Evolutionary conservation across 441 rosid species (phyloP).

Genomic region (Daphne laureola): DNA sequence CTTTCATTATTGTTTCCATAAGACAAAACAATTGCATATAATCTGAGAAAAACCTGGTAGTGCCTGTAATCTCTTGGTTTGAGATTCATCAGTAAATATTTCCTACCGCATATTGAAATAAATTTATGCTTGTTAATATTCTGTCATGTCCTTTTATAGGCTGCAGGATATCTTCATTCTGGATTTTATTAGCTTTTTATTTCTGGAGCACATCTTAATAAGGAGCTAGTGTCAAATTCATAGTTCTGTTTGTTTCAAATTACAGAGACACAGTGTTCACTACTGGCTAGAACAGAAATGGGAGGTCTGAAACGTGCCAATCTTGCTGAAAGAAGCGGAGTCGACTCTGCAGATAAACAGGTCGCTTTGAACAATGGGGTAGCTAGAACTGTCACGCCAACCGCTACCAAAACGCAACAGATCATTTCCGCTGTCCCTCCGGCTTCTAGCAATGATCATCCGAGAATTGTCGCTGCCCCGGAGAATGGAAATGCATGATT

Average conservation of each 20-base stretch:
- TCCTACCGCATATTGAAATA: no score
- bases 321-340: conserved; percentile 29
- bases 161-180: no score
- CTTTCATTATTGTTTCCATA: no score
- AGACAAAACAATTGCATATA: no score
- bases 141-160: no score
- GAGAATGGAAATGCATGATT: conserved; percentile 44
- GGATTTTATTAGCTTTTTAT: no score
- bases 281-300: conserved; percentile 52
- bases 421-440: conserved; percentile 18
- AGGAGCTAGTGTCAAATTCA: conserved; percentile 4
- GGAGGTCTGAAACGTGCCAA: conserved; percentile 36
- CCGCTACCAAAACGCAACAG: conserved; percentile 25
- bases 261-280: conserved; percentile 59
- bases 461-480: conserved; percentile 26
- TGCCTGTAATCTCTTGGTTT: no score
- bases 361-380: conserved; percentile 36
- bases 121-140: no score
- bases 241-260: conserved; percentile 11
- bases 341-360: conserved; percentile 37
- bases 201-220: not conserved
- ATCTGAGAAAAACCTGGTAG: no score
- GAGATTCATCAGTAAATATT: no score
- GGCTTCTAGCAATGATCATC: conserved; percentile 22
- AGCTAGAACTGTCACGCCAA: conserved; percentile 24